These are phyloP conservation scores for Pleoardoris graminearum DNA, from an alignment of 2,329 filamentous ascomycete genomes.

Conservation along the genomic window DNA sequence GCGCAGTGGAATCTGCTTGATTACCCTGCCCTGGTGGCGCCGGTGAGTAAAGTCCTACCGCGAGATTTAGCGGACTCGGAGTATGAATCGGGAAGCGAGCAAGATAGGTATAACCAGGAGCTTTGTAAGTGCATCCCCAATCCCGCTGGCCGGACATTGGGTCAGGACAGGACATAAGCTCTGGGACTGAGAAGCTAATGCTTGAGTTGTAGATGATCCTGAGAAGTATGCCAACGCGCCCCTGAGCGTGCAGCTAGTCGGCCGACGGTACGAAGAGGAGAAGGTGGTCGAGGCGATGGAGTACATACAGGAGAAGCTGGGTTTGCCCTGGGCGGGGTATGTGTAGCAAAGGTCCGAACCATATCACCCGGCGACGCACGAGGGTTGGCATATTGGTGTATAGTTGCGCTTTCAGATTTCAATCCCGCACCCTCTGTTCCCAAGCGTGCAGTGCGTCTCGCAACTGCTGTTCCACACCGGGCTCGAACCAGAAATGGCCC, in stretches of 20 bases:
- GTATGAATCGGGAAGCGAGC: slow-evolving; percentile 50
- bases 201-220: slow-evolving; percentile 39
- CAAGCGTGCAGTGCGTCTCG: slow-evolving; percentile 48
- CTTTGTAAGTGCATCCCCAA: slow-evolving; percentile 49
- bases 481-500: slow-evolving; percentile 57
- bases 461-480: slow-evolving; percentile 45
- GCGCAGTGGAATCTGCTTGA: slow-evolving; percentile 69
- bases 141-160: too few species aligned
- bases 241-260: slow-evolving; percentile 57
- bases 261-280: slow-evolving; percentile 56
- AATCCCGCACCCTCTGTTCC: slow-evolving; percentile 30
- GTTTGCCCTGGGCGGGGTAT: slow-evolving; percentile 24
- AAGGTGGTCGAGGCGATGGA: slow-evolving; percentile 50
- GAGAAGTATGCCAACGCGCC: slow-evolving; percentile 54
- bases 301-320: slow-evolving; percentile 36
- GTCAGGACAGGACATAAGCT: too few species aligned
- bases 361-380: too few species aligned
- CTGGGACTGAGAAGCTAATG: neutral
- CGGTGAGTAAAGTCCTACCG: slow-evolving; percentile 48
- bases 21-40: slow-evolving; percentile 65
- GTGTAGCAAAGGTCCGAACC: too few species aligned
- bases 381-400: too few species aligned
- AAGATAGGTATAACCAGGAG: slow-evolving; percentile 53
- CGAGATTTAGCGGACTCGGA: slow-evolving; percentile 44
- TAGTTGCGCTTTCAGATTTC: neutral